A percentile compares a stretch with the other conserved stretches of the same genome.
phyloP scores from a whole-genome alignment of 306 rosid genomes.

The Heteromeles arbutifolia region DNA sequence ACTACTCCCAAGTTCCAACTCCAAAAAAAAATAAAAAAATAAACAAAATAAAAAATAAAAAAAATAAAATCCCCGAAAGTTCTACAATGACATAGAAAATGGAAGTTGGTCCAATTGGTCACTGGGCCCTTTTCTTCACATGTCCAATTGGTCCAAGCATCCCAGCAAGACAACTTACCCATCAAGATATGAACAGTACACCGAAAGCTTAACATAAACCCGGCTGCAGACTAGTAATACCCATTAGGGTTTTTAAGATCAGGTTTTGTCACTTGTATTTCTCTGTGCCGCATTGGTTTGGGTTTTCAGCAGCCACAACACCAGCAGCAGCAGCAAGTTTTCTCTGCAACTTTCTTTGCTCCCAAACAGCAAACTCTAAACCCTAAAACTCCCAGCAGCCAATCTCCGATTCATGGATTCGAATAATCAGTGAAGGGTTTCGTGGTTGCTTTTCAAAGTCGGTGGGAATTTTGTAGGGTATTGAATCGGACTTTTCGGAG shows the following conservation, averaged over 20 bases:
- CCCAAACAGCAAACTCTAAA: neutral
- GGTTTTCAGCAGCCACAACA: slow-evolving; percentile 23
- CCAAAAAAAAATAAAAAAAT: no score
- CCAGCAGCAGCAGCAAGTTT: neutral
- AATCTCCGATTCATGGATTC: slow-evolving; percentile 24
- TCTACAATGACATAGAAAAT: no score
- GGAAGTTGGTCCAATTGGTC: no score
- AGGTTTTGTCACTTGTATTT: slow-evolving; percentile 18
- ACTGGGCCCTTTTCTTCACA: no score
- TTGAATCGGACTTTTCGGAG: slow-evolving; percentile 18
- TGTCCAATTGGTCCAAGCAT: neutral
- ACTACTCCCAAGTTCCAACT: no score
- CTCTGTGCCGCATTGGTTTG: slow-evolving; percentile 46
- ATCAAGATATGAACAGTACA: neutral
- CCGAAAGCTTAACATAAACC: neutral
- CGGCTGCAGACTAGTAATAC: slow-evolving; percentile 3
- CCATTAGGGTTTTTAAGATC: slow-evolving; percentile 43
- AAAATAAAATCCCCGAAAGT: no score
- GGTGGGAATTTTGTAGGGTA: slow-evolving; percentile 10
- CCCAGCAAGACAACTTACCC: neutral
- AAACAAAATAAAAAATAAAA: no score
- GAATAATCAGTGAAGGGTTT: slow-evolving; percentile 18
- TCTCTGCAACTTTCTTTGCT: neutral
- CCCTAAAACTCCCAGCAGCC: neutral
- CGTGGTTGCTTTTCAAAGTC: slow-evolving; percentile 28